Percentiles rank a stretch among this genome's conserved stretches.
These are phyloP conservation scores for Colletotrichum karsti DNA, from an alignment of 2,329 filamentous ascomycete genomes.

Conservation along the genomic window DNA sequence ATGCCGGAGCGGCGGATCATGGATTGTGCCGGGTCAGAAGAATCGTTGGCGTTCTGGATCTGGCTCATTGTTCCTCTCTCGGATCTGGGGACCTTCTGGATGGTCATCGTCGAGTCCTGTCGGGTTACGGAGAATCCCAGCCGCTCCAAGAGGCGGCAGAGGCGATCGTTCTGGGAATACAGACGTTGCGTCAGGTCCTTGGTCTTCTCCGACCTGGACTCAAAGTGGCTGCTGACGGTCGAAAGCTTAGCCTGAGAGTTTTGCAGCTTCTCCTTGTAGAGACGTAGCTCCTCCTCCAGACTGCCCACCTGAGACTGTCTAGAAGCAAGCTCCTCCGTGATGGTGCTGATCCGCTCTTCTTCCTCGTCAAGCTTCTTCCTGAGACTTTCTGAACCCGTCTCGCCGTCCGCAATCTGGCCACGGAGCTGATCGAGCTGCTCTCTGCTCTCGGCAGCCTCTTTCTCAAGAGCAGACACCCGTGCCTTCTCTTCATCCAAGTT, in stretches of 20 bases:
- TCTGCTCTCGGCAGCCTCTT: constrained; percentile 70
- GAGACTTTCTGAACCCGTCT: constrained; percentile 83
- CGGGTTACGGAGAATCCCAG: constrained; percentile 85
- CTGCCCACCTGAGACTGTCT: constrained; percentile 80
- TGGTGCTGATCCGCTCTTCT: constrained; percentile 72
- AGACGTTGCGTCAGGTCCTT: constrained; percentile 87
- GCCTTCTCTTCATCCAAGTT: constrained; percentile 61
- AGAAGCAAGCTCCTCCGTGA: constrained; percentile 77
- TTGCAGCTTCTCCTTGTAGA: constrained; percentile 72
- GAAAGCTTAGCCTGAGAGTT: constrained; percentile 61
- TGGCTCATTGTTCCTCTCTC: constrained; percentile 58
- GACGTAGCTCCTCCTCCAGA: constrained; percentile 78
- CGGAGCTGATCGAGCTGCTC: constrained; percentile 75
- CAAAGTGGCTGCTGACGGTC: constrained; percentile 64
- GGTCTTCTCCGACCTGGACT: constrained; percentile 75
- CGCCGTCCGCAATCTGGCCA: constrained; percentile 79
- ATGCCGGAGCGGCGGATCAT: constrained; percentile 64
- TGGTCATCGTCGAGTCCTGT: constrained; percentile 75
- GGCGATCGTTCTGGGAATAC: constrained; percentile 83
- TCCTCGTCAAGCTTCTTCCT: constrained; percentile 79
- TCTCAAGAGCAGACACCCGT: constrained; percentile 61
- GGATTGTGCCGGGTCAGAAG: constrained; percentile 58
- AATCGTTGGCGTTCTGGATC: constrained; percentile 63
- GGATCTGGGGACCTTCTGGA: constrained; percentile 74
- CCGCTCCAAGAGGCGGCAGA: constrained; percentile 85